Conservation (phyloP, 140 eudicot species). For the Senecio squalidus region DNA sequence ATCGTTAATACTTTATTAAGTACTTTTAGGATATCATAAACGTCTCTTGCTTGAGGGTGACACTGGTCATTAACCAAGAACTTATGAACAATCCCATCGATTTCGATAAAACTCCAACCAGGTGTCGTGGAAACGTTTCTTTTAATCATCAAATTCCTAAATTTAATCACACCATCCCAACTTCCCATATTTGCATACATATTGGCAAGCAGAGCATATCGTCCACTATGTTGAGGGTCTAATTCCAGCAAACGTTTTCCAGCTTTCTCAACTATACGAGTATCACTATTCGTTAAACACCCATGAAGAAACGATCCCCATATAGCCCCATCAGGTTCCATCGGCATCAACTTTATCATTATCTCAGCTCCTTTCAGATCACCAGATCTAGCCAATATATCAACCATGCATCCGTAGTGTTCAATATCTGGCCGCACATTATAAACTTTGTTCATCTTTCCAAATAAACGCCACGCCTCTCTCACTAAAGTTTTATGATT, state of each 20-base stretch:
- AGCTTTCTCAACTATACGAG: slow-evolving; percentile 13
- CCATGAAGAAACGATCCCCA: slow-evolving; percentile 51
- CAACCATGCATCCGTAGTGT: slow-evolving; percentile 56
- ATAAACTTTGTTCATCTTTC: slow-evolving; percentile 36
- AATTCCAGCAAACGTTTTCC: slow-evolving; percentile 34
- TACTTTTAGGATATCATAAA: slow-evolving; percentile 16
- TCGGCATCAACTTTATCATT: slow-evolving; percentile 38
- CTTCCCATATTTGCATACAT: slow-evolving; percentile 36
- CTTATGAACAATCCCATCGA: slow-evolving; percentile 29
- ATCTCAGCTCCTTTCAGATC: slow-evolving; percentile 24
- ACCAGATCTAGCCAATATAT: slow-evolving; percentile 32
- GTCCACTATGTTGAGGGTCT: slow-evolving; percentile 38
- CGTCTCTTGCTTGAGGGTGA: slow-evolving; percentile 27
- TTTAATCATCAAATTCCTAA: slow-evolving; percentile 37
- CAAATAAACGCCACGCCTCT: slow-evolving; percentile 31
- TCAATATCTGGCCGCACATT: slow-evolving; percentile 22
- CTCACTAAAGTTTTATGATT: slow-evolving; percentile 31
- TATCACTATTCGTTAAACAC: slow-evolving; percentile 27
- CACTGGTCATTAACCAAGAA: slow-evolving; percentile 31
- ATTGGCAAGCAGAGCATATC: slow-evolving; percentile 38
- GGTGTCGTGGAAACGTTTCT: slow-evolving; percentile 27
- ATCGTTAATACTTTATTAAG: slow-evolving; percentile 20
- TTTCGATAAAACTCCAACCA: slow-evolving; percentile 42
- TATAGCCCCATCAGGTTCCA: slow-evolving; percentile 44
- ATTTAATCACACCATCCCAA: slow-evolving; percentile 34